Conservation (phyloP, 805 yeast species). For the Candida loeiensis region DNA sequence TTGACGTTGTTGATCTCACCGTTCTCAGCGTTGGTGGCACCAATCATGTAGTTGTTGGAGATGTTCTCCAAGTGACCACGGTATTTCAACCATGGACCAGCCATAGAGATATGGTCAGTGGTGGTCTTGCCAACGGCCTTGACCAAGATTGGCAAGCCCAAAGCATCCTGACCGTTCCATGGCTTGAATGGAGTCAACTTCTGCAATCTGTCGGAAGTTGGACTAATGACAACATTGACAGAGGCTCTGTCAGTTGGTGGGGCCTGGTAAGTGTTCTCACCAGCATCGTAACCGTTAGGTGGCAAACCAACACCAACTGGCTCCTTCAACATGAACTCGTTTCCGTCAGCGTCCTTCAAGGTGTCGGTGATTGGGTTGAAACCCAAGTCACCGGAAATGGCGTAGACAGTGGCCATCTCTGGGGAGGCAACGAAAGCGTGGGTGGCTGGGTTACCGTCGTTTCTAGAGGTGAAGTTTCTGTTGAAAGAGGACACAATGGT, state of each 20-base stretch:
- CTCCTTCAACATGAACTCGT: slow-evolving; percentile 81
- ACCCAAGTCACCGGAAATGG: slow-evolving; percentile 92
- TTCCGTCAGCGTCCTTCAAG: slow-evolving; percentile 83
- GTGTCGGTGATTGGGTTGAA: slow-evolving; percentile 94
- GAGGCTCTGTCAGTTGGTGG: slow-evolving; percentile 84
- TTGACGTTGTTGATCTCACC: slow-evolving; percentile 88
- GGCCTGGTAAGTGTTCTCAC: slow-evolving; percentile 94
- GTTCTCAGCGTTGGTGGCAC: slow-evolving; percentile 96
- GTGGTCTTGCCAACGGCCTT: slow-evolving; percentile 97
- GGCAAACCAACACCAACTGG: slow-evolving; percentile 94
- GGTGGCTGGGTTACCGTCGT: slow-evolving; percentile 96
- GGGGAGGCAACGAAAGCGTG: slow-evolving; percentile 98
- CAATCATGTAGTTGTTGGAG: slow-evolving; percentile 98
- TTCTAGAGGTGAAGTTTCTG: slow-evolving; percentile 97
- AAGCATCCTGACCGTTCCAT: slow-evolving; percentile 96
- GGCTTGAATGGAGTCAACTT: slow-evolving; percentile 87
- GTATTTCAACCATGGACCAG: slow-evolving; percentile 99
- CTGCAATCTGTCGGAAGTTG: slow-evolving; percentile 95
- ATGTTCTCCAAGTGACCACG: slow-evolving; percentile 99
- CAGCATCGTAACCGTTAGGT: slow-evolving; percentile 81
- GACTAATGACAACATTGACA: slow-evolving; percentile 74
- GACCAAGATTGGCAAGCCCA: slow-evolving; percentile 86
- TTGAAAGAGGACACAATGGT: slow-evolving; percentile 96
- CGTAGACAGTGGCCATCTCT: slow-evolving; percentile 92
- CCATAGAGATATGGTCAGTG: slow-evolving; percentile 99